phyloP scores from a whole-genome alignment of 257 asterid species.

The Solanum commersonii region DNA sequence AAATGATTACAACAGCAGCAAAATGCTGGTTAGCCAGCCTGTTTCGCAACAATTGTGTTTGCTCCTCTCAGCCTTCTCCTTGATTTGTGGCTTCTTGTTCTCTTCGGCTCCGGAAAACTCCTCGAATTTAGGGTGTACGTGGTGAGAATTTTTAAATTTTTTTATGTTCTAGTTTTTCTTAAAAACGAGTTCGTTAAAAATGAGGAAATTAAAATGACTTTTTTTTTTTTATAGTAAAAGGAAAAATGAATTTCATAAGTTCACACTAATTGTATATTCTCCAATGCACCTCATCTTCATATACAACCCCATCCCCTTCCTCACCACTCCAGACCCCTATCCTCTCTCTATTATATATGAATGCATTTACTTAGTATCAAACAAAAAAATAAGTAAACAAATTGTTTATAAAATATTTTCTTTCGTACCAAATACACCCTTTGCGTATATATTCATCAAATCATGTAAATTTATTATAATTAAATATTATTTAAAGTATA shows the following conservation, averaged over 20 bases:
- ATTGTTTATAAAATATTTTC: too few relatives aligned
- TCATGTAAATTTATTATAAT: neutral
- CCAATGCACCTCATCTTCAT: neutral
- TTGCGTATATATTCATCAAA: neutral
- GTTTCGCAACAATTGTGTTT: neutral
- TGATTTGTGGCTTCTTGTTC: neutral
- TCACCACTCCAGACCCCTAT: neutral
- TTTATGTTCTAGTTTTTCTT: neutral
- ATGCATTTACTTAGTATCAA: neutral
- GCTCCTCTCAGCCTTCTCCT: neutral
- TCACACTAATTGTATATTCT: too few relatives aligned
- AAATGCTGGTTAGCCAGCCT: neutral
- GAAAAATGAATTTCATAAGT: neutral
- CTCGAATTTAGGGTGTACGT: neutral
- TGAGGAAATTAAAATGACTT: too few relatives aligned
- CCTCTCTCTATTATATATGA: neutral
- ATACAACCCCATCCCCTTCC: too few relatives aligned
- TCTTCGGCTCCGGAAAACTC: neutral
- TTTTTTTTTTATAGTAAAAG: neutral
- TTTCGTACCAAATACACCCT: neutral
- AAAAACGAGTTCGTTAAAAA: neutral
- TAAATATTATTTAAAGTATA: too few relatives aligned
- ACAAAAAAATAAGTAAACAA: too few relatives aligned
- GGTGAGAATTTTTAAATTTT: fast-evolving
- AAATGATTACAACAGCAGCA: neutral